Evolutionary conservation across 352 stramenopile species (phyloP).

Genomic region (Poterioochromonas sp.): DNA sequence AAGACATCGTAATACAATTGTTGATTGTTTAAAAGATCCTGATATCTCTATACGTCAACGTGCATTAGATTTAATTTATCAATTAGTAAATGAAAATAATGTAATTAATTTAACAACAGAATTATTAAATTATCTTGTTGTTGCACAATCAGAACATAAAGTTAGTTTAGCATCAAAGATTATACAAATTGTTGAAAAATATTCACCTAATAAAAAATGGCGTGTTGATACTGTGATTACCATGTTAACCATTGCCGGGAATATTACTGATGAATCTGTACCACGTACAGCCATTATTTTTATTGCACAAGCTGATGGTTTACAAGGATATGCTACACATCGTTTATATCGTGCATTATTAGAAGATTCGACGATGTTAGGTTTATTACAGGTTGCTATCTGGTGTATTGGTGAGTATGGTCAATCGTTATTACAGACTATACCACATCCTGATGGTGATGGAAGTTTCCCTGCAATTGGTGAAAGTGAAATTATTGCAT

Average conservation of each 20-base stretch:
- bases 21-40: slow-evolving; percentile 86
- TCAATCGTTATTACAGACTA: slow-evolving; percentile 62
- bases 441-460: slow-evolving; percentile 31
- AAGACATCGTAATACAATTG: slow-evolving; percentile 89
- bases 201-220: slow-evolving; percentile 62
- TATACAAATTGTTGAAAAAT: slow-evolving; percentile 53
- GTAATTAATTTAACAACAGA: slow-evolving; percentile 89
- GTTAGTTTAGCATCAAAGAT: slow-evolving; percentile 85
- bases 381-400: slow-evolving; percentile 90
- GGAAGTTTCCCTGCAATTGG: slow-evolving; percentile 33
- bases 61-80: slow-evolving; percentile 96
- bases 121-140: slow-evolving; percentile 98
- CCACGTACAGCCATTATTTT: slow-evolving; percentile 86
- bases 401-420: slow-evolving; percentile 98
- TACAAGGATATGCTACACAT: slow-evolving; percentile 88
- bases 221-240: slow-evolving; percentile 95
- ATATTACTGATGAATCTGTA: slow-evolving; percentile 73
- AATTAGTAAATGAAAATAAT: slow-evolving; percentile 92
- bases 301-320: slow-evolving; percentile 69
- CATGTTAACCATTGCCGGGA: slow-evolving; percentile 94
- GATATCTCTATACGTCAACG: slow-evolving; percentile 96
- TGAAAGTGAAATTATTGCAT: slow-evolving; percentile 38
- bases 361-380: slow-evolving; percentile 84
- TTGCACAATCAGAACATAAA: slow-evolving; percentile 88
- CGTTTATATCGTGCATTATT: slow-evolving; percentile 89